Evolutionary conservation across 2,329 filamentous ascomycete genomes (phyloP), one percentile per base, ranked within the genome.

Genomic region (Rasamsonia emersonii): DNA sequence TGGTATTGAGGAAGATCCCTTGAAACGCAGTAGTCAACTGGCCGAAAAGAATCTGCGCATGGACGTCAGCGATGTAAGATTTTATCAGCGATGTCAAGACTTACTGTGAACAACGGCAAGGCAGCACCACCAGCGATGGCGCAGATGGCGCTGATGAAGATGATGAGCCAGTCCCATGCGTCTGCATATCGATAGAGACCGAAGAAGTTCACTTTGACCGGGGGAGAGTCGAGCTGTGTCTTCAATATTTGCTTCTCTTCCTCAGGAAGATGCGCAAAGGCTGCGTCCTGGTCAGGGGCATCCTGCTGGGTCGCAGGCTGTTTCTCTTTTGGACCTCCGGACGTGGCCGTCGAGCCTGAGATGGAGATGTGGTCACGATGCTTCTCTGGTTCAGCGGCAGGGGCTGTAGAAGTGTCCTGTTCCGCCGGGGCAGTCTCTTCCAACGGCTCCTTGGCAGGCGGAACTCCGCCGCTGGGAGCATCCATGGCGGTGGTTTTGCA

Each of bases 71-170:
- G 11, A 34, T 11, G 19, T 13, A 34, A 4, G 9, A 26, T 9
- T 23, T 16, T 6, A 18, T 30, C 21, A 16, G 15, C 14, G 15
- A 30, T 9, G 9, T 9, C 5, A 27, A 30, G 9, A 47, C 56
- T 28, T 43, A 86, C 71, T 0, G 84, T 89, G 76, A 91, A 89
- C 15, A 86, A 62, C 4, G 85, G 85, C 39, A 89, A 58, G 5
- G 80, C 79, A 34, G 82, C 82, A 38, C 85, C 84, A 11, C 76
- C 79, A 19, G 69, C 76, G 42, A 88, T 82, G 41, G 82, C 71
- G 36, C 73, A 74, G 33, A 89, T 46, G 17, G 66, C 52, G 30
- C 78, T 73, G 33, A 84, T 56, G 23, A 57, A 46, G 24, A 86
- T 70, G 49, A 86, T 75, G 39, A 77, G 42, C 10, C 79, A 48